Percentiles rank a stretch among this genome's conserved stretches.
Evolutionary conservation across 2,329 filamentous ascomycete genomes (phyloP).

Genomic region (Alternaria incomplexa): DNA sequence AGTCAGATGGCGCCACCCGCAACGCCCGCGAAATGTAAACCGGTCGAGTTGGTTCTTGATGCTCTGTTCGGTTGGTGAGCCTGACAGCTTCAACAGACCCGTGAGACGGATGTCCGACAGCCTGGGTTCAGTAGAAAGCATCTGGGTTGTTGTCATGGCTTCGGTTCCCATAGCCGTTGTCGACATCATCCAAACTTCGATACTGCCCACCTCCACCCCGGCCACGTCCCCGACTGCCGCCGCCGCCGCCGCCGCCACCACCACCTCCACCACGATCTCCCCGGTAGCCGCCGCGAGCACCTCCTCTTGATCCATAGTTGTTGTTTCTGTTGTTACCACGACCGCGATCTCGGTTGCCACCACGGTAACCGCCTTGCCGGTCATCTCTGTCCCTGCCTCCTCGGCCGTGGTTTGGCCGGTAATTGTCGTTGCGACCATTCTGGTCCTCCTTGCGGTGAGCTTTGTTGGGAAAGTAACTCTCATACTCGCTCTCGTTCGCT

Average conservation of each 20-base stretch:
- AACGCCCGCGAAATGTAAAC: not conserved
- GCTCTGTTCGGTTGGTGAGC: not conserved
- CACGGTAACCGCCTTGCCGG: slow-evolving; percentile 36
- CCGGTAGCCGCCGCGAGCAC: slow-evolving; percentile 51
- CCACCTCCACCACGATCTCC: slow-evolving; percentile 51
- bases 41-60: not conserved
- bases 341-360: slow-evolving; percentile 42
- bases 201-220: slow-evolving; percentile 46
- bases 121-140: slow-evolving; percentile 36
- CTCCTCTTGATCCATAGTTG: slow-evolving; percentile 38
- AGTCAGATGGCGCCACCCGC: not conserved
- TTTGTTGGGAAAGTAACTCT: slow-evolving; percentile 67
- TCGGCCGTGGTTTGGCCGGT: slow-evolving; percentile 30
- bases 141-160: slow-evolving; percentile 42
- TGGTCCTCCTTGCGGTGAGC: slow-evolving; percentile 50
- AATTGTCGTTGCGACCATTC: slow-evolving; percentile 53
- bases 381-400: slow-evolving; percentile 32
- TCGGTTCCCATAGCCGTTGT: slow-evolving; percentile 34
- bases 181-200: slow-evolving; percentile 53
- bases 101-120: not conserved
- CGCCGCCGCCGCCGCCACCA: slow-evolving; percentile 46
- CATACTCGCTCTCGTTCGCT: slow-evolving; percentile 66
- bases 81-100: not conserved
- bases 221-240: slow-evolving; percentile 36
- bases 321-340: slow-evolving; percentile 36